Evolutionary conservation across 2,329 filamentous ascomycete genomes (phyloP).

Genomic region (Epichloe coenophiala): DNA sequence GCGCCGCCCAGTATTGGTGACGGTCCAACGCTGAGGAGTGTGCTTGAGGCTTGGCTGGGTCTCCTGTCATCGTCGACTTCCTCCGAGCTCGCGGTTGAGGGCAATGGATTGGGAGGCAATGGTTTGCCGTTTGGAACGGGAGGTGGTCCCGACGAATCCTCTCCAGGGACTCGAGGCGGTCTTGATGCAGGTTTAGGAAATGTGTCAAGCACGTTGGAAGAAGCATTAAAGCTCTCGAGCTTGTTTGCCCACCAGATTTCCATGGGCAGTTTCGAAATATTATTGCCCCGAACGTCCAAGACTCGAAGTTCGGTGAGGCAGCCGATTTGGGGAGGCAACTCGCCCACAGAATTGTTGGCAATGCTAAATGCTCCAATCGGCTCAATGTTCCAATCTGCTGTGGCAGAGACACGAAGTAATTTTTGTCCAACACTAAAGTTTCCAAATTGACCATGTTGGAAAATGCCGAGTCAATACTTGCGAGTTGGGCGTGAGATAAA

Average conservation of each 20-base stretch:
- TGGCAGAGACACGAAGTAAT: constrained; percentile 87
- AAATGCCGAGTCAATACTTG: constrained; percentile 80
- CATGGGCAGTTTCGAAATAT: constrained; percentile 72
- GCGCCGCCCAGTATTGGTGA: constrained; percentile 48
- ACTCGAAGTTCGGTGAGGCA: constrained; percentile 73
- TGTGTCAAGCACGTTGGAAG: constrained; percentile 79
- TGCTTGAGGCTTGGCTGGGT: constrained; percentile 74
- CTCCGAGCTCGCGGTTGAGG: constrained; percentile 59
- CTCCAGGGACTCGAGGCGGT: constrained; percentile 45
- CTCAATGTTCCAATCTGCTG: constrained; percentile 71
- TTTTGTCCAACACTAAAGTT: constrained; percentile 81
- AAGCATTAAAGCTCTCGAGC: constrained; percentile 84
- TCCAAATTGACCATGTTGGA: constrained; percentile 77
- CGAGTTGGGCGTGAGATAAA: constrained; percentile 79
- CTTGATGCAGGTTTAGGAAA: constrained; percentile 81
- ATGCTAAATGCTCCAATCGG: constrained; percentile 84
- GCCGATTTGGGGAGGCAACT: constrained; percentile 77
- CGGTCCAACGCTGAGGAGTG: constrained; percentile 59
- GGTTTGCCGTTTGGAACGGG: constrained; percentile 27
- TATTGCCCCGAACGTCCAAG: constrained; percentile 86
- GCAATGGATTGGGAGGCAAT: constrained; percentile 27
- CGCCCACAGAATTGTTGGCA: constrained; percentile 76
- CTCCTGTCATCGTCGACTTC: constrained; percentile 58
- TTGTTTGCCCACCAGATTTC: constrained; percentile 95
- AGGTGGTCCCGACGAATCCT: constrained; percentile 24